Percentiles rank a stretch among this genome's conserved stretches.
phyloP scores from a whole-genome alignment of 345 rosid species.

The Erucastrum elatum region DNA sequence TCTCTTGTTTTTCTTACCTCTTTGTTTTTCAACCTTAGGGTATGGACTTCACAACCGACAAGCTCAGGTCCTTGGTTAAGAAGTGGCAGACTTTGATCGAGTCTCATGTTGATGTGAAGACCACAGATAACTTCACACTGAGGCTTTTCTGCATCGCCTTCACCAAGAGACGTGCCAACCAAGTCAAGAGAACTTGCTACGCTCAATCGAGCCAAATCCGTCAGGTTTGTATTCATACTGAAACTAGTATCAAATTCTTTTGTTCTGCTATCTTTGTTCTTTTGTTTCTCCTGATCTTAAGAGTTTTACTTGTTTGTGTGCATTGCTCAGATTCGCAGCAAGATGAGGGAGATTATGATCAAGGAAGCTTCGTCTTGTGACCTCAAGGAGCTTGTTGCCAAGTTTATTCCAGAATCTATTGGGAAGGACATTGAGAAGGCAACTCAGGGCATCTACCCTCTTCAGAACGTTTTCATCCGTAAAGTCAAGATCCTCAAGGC shows the following conservation, averaged over 20 bases:
- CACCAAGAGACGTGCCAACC: slow-evolving; percentile 90
- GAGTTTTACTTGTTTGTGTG: neutral
- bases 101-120: slow-evolving; percentile 92
- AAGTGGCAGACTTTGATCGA: slow-evolving; percentile 97
- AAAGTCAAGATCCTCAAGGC: slow-evolving; percentile 94
- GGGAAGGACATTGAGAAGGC: slow-evolving; percentile 92
- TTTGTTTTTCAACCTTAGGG: slow-evolving; percentile 26
- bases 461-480: slow-evolving; percentile 85
- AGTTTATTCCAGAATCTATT: slow-evolving; percentile 82
- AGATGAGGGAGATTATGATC: slow-evolving; percentile 92
- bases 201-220: slow-evolving; percentile 94
- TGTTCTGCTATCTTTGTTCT: neutral
- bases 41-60: slow-evolving; percentile 92
- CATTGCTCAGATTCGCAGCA: slow-evolving; percentile 63
- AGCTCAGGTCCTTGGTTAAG: slow-evolving; percentile 88
- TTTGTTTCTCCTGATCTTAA: neutral
- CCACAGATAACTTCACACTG: slow-evolving; percentile 79
- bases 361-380: slow-evolving; percentile 81
- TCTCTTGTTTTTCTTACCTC: neutral
- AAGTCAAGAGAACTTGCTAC: slow-evolving; percentile 90
- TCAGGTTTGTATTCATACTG: slow-evolving; percentile 37
- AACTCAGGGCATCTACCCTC: slow-evolving; percentile 74
- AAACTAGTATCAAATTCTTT: neutral
- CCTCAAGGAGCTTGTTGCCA: slow-evolving; percentile 75
- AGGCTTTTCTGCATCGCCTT: slow-evolving; percentile 95